Conservation (phyloP, 2,329 filamentous ascomycete species). For the Daldinia eschscholtzii region DNA sequence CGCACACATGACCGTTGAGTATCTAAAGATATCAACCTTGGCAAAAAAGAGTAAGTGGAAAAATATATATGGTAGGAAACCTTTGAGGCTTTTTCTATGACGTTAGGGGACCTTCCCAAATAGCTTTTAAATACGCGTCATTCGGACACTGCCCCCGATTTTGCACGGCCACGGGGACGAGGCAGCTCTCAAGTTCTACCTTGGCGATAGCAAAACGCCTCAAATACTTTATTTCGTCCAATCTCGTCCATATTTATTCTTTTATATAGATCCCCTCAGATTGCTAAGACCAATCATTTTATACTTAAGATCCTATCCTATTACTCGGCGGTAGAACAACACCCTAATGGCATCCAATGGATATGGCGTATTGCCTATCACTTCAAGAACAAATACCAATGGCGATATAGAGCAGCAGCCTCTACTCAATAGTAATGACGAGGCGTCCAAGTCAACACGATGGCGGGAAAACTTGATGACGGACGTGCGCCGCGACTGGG, state of each 20-base stretch:
- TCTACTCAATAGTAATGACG: conserved; percentile 44
- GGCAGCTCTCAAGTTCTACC: conserved; percentile 24
- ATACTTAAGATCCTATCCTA: background rate
- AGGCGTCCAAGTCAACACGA: conserved; percentile 33
- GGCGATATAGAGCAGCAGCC: conserved; percentile 54
- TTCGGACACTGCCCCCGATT: background rate
- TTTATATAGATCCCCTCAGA: background rate
- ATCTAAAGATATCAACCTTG: conserved; percentile 2
- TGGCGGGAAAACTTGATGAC: conserved; percentile 54
- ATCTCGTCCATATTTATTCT: background rate
- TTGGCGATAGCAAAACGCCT: conserved; percentile 6
- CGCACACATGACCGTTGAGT: background rate
- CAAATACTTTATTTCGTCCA: background rate
- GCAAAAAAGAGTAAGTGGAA: background rate
- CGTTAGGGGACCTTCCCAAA: background rate
- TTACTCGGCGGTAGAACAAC: background rate
- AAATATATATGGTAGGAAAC: background rate
- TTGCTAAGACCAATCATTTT: background rate
- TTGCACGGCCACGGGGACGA: conserved; percentile 10
- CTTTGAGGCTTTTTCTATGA: background rate
- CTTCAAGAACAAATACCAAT: conserved; percentile 26
- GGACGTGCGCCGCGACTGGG: conserved; percentile 71
- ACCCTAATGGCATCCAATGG: conserved; percentile 47
- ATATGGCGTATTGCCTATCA: conserved; percentile 46
- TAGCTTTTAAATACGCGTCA: background rate